phyloP scores from a whole-genome alignment of 2,329 filamentous ascomycete species.

The Ophiostoma sp. region DNA sequence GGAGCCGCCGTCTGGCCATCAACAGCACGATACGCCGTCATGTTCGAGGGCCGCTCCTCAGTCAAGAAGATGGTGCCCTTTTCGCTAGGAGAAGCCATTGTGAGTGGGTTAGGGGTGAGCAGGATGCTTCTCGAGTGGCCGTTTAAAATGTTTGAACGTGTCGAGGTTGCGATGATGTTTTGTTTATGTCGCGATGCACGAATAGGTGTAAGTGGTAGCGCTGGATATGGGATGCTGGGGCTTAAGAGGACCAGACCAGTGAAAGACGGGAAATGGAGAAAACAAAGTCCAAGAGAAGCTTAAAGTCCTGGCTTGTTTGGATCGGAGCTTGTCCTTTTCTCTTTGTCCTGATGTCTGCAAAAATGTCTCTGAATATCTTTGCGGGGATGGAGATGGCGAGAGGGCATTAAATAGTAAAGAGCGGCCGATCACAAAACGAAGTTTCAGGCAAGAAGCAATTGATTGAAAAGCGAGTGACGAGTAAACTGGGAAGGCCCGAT shows the following conservation, averaged over 20 bases:
- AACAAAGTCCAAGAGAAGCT: conserved; percentile 7
- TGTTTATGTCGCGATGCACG: background rate
- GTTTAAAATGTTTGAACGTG: background rate
- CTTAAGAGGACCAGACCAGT: background rate
- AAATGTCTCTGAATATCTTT: background rate
- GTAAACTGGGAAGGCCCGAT: background rate
- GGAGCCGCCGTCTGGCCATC: background rate
- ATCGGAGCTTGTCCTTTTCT: background rate
- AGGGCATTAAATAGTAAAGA: conserved; percentile 13
- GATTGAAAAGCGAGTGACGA: background rate
- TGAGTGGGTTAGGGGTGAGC: background rate
- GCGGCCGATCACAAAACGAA: background rate
- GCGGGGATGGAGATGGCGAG: background rate
- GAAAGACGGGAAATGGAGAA: background rate
- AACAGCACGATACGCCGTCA: background rate
- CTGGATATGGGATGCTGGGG: background rate
- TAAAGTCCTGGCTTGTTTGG: background rate
- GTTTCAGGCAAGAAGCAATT: background rate
- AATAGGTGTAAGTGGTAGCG: background rate
- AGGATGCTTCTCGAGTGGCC: background rate
- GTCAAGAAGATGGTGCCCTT: background rate
- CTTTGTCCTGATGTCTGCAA: background rate
- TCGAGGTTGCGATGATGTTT: background rate
- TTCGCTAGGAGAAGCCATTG: background rate
- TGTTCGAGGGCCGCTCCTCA: background rate